phyloP scores from a whole-genome alignment of 129 eudicot species.

The Centaurea solstitialis region DNA sequence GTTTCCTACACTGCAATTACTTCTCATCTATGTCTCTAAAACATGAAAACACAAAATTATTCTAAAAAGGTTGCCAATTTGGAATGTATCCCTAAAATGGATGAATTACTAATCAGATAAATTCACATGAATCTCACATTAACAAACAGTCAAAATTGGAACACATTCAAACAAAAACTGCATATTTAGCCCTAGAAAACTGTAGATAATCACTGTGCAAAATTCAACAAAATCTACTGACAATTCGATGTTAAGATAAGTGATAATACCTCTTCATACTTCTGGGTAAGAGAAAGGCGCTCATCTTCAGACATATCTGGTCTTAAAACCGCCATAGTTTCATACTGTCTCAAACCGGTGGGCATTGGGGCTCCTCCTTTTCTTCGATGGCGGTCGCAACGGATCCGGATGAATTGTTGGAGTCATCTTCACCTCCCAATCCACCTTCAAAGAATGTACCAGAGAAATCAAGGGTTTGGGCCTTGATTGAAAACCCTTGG shows the following conservation, averaged over 20 bases:
- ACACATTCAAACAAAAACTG: background rate
- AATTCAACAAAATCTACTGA: no score
- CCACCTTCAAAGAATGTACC: slow-evolving; percentile 86
- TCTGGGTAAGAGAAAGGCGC: slow-evolving; percentile 79
- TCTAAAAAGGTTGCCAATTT: background rate
- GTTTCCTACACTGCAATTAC: background rate
- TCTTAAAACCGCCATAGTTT: slow-evolving; percentile 82
- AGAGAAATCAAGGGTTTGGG: slow-evolving; percentile 67
- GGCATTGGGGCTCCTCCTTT: slow-evolving; percentile 84
- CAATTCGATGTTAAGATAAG: no score
- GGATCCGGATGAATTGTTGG: slow-evolving; percentile 42
- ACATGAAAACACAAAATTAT: slow-evolving; percentile 6
- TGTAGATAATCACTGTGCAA: no score
- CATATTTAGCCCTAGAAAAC: background rate
- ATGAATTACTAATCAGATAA: background rate
- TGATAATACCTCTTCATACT: slow-evolving; percentile 81
- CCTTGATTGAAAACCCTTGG: slow-evolving; percentile 38
- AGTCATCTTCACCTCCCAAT: slow-evolving; percentile 61
- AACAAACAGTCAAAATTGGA: background rate
- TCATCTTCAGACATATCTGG: slow-evolving; percentile 97
- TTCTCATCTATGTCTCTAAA: slow-evolving; percentile 2
- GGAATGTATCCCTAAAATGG: background rate
- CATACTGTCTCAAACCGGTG: slow-evolving; percentile 83
- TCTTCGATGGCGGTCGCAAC: slow-evolving; percentile 56
- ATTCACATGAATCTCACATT: background rate